Evolutionary conservation across 1,139 yeast genomes (phyloP), one percentile per base, ranked within the genome.

Genomic region (Yamadazyma oceani): DNA sequence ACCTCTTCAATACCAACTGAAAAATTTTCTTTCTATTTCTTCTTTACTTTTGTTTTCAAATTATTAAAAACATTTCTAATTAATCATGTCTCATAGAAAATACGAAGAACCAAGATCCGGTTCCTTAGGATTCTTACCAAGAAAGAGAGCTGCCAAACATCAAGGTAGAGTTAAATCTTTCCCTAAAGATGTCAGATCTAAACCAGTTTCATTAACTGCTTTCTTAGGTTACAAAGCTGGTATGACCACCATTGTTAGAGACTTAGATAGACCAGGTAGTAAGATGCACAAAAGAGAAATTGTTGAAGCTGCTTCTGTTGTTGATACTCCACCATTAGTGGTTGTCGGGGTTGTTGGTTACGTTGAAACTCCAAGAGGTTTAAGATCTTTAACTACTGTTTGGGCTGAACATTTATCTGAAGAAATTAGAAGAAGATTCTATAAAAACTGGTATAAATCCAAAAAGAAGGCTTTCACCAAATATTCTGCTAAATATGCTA

Each of bases 61-160:
- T 27, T 27, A 15, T 27, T 11, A 27, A 5, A 19, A 31, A 30
- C 38, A 17, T 28, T 34, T 26, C 32, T 31, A 28, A 39, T 37
- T 27, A 42, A 44, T 55, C 50, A 92, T 92, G 98, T 92, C 98
- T 74, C 98, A 92, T 92, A 87, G 98, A 85, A 92, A 92, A 84
- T 92, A 69, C 94, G 97, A 92, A 87, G 96, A 95, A 64, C 98
- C 99, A 80, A 89, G 99, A 82, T 97, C 92, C 89, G 99, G 98
- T 77, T 92, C 96, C 74, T 82, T 92, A 73, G 98, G 97, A 69
- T 92, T 89, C 96, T 76, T 74, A 82, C 97, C 97, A 85, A 87
- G 96, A 84, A 90, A 90, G 96, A 89, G 98, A 83, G 94, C 98
- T 67, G 83, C 95, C 75, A 81, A 86, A 73, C 94, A 88, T 80